Conservation (phyloP, 129 eudicot genomes). For the Rutidosis leptorrhynchoides region DNA sequence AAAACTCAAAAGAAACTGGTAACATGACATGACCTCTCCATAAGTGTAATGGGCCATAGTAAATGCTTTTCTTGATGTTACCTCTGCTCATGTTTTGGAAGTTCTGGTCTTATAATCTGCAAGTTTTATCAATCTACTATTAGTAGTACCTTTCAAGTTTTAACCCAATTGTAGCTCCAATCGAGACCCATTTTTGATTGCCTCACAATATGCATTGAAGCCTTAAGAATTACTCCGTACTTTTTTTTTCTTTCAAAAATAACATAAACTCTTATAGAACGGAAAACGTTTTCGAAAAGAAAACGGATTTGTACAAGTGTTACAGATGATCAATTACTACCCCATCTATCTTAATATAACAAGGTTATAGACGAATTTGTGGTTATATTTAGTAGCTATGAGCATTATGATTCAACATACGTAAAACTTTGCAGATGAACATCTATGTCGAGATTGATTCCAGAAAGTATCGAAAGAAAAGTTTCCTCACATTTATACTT, state of each 20-base stretch:
- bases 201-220: background rate
- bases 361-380: background rate
- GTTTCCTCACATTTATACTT: background rate
- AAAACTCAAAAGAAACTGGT: constrained; percentile 8
- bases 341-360: background rate
- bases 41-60: constrained; percentile 15
- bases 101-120: background rate
- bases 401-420: background rate
- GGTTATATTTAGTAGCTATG: background rate
- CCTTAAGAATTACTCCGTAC: background rate
- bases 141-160: too few species aligned
- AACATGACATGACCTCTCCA: constrained; percentile 21
- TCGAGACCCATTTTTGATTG: background rate
- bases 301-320: too few species aligned
- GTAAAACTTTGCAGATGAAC: background rate
- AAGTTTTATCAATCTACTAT: background rate
- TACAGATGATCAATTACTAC: background rate
- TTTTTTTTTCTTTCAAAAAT: too few species aligned
- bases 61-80: background rate
- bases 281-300: too few species aligned
- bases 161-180: background rate
- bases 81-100: constrained; percentile 3
- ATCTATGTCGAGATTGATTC: background rate
- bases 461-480: background rate
- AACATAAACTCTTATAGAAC: too few species aligned